Evolutionary conservation across 768 basidiomycete species (phyloP), one percentile per base, ranked within the genome.

Genomic region (Boletus vermiculosoides): DNA sequence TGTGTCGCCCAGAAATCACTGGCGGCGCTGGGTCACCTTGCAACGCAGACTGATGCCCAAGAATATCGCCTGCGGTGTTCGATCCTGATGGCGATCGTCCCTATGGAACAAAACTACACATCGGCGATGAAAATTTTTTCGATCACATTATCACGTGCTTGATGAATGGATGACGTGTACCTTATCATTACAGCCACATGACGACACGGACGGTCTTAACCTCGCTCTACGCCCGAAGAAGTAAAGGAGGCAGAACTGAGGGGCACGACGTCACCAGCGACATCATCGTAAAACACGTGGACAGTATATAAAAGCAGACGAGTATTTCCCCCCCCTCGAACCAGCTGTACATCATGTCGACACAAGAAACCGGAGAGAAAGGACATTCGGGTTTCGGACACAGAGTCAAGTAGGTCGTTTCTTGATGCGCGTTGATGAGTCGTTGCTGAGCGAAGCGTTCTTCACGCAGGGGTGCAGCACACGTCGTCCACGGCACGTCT

Each of bases 401-500:
- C 2, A 71, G 39, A 41, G 20, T 67, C 53, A 64, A 51, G 56
- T 65, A 18, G 23, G 55, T 34, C 3, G 9, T 34, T 23, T 20
- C 34, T 15, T 16, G 22, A 20, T 0, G 18, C 2, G 5, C n/a
- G 4, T 11, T 20, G n/a, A 13, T 33, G n/a, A n/a, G n/a, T 39
- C 8, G 11, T 47, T 8, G 22, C 42, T 50, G 28, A 55, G 2
- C 18, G 1, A 4, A 12, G 0, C 5, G 3, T 22, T 13, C 1
- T 28, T 36, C 4, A 1, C 1, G 52, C 52, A 77, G 78, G 55
- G 76, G 78, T 7, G 74, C 68, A 3, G 59, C 58, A 3, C 69
- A 77, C 54, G 61, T 75, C 28, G 60, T 75, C 8, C 77, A 79
- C 30, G 77, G 78, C 63, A 56, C 11, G 64, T 50, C 0, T 25